Percentiles rank a stretch among this genome's conserved stretches.
Conservation (phyloP, 306 rosid genomes). For the Rosa chinensis region DNA sequence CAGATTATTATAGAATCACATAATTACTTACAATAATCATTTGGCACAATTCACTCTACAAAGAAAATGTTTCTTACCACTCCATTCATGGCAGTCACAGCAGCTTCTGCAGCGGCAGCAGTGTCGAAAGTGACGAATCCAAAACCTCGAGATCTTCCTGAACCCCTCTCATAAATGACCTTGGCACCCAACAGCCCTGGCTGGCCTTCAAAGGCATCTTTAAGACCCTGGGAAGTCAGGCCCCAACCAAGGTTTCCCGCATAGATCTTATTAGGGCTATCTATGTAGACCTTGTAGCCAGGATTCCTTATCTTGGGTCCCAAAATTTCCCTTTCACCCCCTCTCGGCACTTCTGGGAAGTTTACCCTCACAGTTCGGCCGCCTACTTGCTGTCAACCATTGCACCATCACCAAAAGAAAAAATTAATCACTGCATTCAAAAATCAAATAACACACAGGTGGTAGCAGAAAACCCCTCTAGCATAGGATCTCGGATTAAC, state of each 20-base stretch:
- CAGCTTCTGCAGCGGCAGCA: slow-evolving; percentile 56
- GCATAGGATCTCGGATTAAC: neutral
- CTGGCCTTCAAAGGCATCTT: slow-evolving; percentile 72
- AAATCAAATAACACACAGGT: neutral
- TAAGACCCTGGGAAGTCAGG: slow-evolving; percentile 67
- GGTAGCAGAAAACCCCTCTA: neutral
- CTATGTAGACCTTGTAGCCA: slow-evolving; percentile 56
- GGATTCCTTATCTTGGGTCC: slow-evolving; percentile 49
- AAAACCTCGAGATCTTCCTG: slow-evolving; percentile 79
- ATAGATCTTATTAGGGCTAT: slow-evolving; percentile 84
- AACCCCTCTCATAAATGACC: slow-evolving; percentile 71
- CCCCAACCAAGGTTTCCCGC: slow-evolving; percentile 96
- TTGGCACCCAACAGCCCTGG: slow-evolving; percentile 86
- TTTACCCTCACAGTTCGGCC: slow-evolving; percentile 78
- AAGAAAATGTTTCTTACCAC: slow-evolving; percentile 56
- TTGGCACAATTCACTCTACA: neutral
- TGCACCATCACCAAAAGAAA: slow-evolving; percentile 6
- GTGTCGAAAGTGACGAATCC: slow-evolving; percentile 87
- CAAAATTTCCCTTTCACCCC: slow-evolving; percentile 86
- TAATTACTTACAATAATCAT: neutral
- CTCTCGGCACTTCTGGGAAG: slow-evolving; percentile 93
- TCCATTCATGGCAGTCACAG: slow-evolving; percentile 67
- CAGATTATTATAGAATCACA: slow-evolving; percentile 1
- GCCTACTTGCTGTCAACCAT: slow-evolving; percentile 69
- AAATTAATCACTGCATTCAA: neutral